phyloP scores from a whole-genome alignment of 768 basidiomycete genomes.

The Auricularia sp. region DNA sequence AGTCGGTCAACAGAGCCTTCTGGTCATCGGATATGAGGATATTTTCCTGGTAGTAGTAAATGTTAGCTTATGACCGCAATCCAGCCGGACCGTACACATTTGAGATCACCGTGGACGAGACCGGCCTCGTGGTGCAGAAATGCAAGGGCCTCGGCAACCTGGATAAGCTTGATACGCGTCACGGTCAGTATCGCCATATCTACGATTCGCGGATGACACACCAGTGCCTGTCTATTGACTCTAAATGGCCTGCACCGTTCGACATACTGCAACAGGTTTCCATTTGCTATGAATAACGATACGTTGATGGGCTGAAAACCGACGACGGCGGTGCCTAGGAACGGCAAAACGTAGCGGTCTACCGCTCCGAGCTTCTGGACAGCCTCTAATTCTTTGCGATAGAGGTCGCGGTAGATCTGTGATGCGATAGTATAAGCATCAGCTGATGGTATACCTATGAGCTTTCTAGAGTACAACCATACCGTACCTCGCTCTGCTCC shows the following conservation, averaged over 20 bases:
- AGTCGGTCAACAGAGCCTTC: conserved; percentile 5
- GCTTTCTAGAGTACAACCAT: too few species aligned
- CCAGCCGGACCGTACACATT: neutral
- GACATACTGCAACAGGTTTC: neutral
- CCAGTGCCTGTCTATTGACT: neutral
- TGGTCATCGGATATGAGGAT: conserved; percentile 5
- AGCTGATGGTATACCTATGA: too few species aligned
- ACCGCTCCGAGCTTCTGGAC: neutral
- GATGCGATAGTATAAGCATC: too few species aligned
- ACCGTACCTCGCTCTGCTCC: too few species aligned
- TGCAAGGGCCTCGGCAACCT: neutral
- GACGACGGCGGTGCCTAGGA: neutral
- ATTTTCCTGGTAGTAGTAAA: neutral
- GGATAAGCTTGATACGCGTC: neutral
- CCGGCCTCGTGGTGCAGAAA: neutral
- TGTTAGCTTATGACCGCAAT: neutral
- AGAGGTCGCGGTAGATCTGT: neutral
- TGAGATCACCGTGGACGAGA: neutral
- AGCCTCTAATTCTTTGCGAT: neutral
- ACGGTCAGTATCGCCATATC: neutral
- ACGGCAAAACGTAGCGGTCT: neutral
- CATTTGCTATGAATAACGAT: neutral
- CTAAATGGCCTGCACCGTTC: neutral
- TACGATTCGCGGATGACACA: neutral
- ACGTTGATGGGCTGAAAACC: neutral